A percentile compares a stretch with the other conserved stretches of the same genome.
Evolutionary conservation across 23 red algal species (phyloP).

Genomic region (Gracilariopsis chorda): DNA sequence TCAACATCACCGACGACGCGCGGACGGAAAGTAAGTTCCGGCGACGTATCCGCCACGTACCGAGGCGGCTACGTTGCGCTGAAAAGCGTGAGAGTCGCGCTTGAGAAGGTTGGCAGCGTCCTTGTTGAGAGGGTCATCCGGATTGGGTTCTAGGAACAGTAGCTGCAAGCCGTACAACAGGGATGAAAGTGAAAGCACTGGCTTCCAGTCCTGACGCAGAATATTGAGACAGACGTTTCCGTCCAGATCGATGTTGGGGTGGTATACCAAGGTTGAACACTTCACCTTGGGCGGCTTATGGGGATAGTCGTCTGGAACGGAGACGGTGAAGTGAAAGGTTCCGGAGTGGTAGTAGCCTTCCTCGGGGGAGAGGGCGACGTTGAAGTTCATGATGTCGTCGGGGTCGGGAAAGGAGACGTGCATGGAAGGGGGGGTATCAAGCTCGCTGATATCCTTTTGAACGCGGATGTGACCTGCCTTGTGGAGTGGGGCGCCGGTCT

Average conservation of each 20-base stretch:
- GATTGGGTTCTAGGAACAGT: slow-evolving; percentile 88
- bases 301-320: slow-evolving; percentile 80
- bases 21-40: slow-evolving; percentile 52
- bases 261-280: slow-evolving; percentile 80
- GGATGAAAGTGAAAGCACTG: slow-evolving; percentile 79
- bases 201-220: slow-evolving; percentile 94
- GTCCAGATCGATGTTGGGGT: slow-evolving; percentile 94
- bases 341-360: slow-evolving; percentile 83
- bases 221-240: slow-evolving; percentile 97
- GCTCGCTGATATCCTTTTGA: slow-evolving; percentile 81
- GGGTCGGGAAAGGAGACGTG: slow-evolving; percentile 84
- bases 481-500: slow-evolving; percentile 12
- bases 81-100: slow-evolving; percentile 55
- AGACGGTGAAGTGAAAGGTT: slow-evolving; percentile 78
- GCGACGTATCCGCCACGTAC: slow-evolving; percentile 62
- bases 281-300: slow-evolving; percentile 86
- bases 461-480: slow-evolving; percentile 50
- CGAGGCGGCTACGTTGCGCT: slow-evolving; percentile 42
- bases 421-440: slow-evolving; percentile 72
- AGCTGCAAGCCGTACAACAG: slow-evolving; percentile 91
- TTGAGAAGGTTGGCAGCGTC: slow-evolving; percentile 81
- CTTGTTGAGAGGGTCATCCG: slow-evolving; percentile 90
- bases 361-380: slow-evolving; percentile 53
- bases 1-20: slow-evolving; percentile 19
- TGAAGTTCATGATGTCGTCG: slow-evolving; percentile 76